Percentiles rank a stretch among this genome's conserved stretches.
These are phyloP conservation scores for Suillus decipiens DNA, from an alignment of 768 basidiomycete species.

Conservation along the genomic window DNA sequence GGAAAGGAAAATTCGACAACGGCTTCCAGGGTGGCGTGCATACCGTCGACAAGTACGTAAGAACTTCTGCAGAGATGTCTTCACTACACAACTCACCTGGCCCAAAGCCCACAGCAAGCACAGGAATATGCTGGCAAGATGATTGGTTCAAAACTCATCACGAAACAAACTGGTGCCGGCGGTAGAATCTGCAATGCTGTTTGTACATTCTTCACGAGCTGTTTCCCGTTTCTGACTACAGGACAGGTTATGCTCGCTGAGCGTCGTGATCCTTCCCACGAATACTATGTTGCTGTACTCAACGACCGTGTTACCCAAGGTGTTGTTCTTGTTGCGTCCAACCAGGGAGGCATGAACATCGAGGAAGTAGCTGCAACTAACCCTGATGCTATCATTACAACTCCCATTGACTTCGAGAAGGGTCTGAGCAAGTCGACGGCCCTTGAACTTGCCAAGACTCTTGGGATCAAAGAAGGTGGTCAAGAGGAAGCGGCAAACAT, in stretches of 20 bases:
- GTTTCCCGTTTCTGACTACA: conserved; percentile 17
- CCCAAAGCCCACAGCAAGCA: conserved; percentile 78
- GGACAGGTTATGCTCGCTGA: conserved; percentile 95
- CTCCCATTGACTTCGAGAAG: conserved; percentile 81
- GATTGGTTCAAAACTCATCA: conserved; percentile 94
- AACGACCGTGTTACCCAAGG: conserved; percentile 91
- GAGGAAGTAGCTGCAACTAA: conserved; percentile 98
- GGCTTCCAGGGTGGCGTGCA: conserved; percentile 98
- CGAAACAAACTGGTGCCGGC: conserved; percentile 94
- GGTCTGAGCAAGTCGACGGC: conserved; percentile 78
- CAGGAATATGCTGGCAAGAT: conserved; percentile 87
- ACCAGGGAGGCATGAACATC: conserved; percentile 99
- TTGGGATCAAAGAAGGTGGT: conserved; percentile 82
- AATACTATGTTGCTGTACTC: conserved; percentile 96
- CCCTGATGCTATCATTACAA: conserved; percentile 93
- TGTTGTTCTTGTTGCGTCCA: conserved; percentile 91
- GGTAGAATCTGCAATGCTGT: conserved; percentile 97
- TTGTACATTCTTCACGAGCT: conserved; percentile 29
- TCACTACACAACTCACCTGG: conserved; percentile 15
- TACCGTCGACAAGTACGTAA: conserved; percentile 75
- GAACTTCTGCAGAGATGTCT: conserved; percentile 1
- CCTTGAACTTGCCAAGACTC: conserved; percentile 77
- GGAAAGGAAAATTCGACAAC: conserved; percentile 95
- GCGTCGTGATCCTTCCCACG: conserved; percentile 88
- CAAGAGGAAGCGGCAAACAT: conserved; percentile 89